phyloP scores from a whole-genome alignment of 1,284 basidiomycete genomes.

The Heterobasidion annosum region DNA sequence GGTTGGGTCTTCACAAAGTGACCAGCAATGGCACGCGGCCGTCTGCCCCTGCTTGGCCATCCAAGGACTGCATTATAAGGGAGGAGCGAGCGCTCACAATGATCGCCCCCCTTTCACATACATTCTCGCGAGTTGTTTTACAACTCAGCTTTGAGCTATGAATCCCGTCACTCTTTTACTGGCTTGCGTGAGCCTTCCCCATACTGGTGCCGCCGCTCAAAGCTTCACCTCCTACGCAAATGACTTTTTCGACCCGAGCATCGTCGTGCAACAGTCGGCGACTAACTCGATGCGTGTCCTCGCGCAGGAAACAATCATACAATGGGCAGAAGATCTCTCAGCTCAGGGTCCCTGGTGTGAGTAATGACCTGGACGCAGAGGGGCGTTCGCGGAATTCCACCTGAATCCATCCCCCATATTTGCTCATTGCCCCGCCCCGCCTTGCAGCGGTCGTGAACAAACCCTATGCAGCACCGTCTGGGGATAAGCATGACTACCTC shows the following conservation, averaged over 20 bases:
- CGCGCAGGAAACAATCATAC: constrained; percentile 33
- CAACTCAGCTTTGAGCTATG: no score
- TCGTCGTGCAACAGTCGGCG: constrained; percentile 29
- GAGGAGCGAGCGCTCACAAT: no score
- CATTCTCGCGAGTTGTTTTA: no score
- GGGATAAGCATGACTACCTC: constrained; percentile 38
- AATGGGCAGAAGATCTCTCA: constrained; percentile 33
- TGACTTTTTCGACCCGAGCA: constrained; percentile 43
- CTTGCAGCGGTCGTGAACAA: constrained; percentile 24
- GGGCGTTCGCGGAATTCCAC: constrained; percentile 5
- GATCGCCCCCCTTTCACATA: no score
- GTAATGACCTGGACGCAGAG: constrained; percentile 12
- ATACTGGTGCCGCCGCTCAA: constrained; percentile 11
- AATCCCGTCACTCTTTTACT: constrained; percentile 1
- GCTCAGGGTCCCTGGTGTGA: constrained; percentile 42
- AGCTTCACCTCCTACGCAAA: constrained; percentile 35
- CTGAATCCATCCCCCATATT: no score
- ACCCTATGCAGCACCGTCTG: constrained; percentile 29
- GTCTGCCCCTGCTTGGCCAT: no score
- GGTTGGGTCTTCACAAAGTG: no score
- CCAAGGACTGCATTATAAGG: no score
- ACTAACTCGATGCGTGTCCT: constrained; percentile 29
- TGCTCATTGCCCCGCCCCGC: neutral
- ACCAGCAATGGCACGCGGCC: no score
- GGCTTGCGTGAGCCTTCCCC: constrained; percentile 4